Evolutionary conservation across 225 moss, liverwort and hornwort genomes (phyloP).

Genomic region (Bryoerythrophyllum caledonicum): DNA sequence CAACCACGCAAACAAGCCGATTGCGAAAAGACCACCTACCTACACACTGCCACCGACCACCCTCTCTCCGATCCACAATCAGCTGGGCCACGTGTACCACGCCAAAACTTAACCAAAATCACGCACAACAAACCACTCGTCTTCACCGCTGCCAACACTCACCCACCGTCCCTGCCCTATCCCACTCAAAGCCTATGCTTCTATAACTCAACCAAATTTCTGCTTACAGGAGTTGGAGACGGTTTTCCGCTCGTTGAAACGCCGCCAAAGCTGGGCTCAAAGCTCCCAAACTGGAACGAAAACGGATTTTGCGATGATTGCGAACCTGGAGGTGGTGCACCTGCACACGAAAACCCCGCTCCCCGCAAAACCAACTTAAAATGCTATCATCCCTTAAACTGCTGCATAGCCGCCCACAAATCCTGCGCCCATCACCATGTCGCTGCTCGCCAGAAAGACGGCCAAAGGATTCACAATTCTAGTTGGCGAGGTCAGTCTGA

Average conservation of each 20-base stretch:
- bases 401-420: neutral
- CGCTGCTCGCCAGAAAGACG: neutral
- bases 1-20: neutral
- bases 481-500: neutral
- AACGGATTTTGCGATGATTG: conserved; percentile 60
- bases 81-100: neutral
- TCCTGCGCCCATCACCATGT: conserved; percentile 4
- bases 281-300: conserved; percentile 91
- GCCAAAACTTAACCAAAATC: neutral
- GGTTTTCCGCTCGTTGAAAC: conserved; percentile 39
- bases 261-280: conserved; percentile 73
- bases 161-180: neutral
- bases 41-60: neutral
- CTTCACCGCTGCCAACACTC: neutral
- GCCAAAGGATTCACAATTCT: neutral
- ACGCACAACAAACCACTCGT: neutral
- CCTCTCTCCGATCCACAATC: neutral
- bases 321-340: conserved; percentile 51
- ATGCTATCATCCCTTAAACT: neutral
- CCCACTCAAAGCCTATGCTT: neutral
- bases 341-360: conserved; percentile 32
- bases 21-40: neutral
- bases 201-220: neutral
- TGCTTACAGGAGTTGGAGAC: conserved; percentile 35
- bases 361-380: neutral